Conservation (phyloP, 2,329 filamentous ascomycete genomes). For the Trichoderma pleuroti region DNA sequence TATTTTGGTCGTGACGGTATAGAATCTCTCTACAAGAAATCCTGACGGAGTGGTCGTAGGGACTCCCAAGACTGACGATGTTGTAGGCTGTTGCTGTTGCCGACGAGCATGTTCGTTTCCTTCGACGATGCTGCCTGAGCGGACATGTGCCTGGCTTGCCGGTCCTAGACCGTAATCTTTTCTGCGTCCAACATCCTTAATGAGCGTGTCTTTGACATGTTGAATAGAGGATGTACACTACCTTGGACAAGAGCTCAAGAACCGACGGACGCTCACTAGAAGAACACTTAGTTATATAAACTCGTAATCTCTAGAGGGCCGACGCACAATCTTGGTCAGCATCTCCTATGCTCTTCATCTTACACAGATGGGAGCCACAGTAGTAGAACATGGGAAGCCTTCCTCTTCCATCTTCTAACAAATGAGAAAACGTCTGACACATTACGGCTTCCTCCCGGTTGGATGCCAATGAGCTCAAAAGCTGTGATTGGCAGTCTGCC, state of each 20-base stretch:
- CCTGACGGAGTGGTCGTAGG: not conserved
- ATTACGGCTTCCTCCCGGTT: slow-evolving; percentile 29
- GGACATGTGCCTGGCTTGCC: not conserved
- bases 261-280: slow-evolving; percentile 48
- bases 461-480: slow-evolving; percentile 30
- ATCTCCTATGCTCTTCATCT: slow-evolving; percentile 38
- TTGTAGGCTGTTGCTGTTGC: not conserved
- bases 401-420: slow-evolving; percentile 24
- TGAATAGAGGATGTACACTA: slow-evolving; percentile 31
- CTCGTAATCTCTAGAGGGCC: not conserved
- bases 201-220: not conserved
- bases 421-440: slow-evolving; percentile 34
- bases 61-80: not conserved
- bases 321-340: slow-evolving; percentile 44
- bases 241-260: slow-evolving; percentile 52
- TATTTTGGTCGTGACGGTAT: not conserved
- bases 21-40: not conserved
- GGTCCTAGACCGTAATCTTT: slow-evolving; percentile 27
- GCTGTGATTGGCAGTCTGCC: slow-evolving; percentile 32
- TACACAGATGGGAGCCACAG: slow-evolving; percentile 50
- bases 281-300: not conserved
- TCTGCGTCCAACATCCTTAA: slow-evolving; percentile 21
- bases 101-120: not conserved
- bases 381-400: slow-evolving; percentile 48
- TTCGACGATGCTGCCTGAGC: not conserved